Percentiles rank a stretch among this genome's conserved stretches.
Conservation (phyloP, 495 filamentous ascomycete genomes). For the Aspergillus affinis region DNA sequence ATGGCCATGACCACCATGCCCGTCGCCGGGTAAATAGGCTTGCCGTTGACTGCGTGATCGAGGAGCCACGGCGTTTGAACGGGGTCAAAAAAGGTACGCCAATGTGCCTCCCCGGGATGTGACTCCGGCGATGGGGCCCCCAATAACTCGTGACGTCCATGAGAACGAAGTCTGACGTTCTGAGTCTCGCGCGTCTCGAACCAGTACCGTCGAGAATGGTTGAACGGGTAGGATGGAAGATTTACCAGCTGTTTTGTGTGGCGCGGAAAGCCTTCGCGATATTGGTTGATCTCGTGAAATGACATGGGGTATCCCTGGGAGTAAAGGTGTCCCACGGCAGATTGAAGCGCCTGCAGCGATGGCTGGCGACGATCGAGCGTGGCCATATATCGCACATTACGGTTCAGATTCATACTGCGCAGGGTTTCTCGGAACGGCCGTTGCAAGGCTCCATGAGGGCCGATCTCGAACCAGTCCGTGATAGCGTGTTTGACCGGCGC, state of each 20-base stretch:
- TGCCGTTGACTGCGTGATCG: neutral
- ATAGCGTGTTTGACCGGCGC: neutral
- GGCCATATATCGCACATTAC: neutral
- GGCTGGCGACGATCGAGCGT: neutral
- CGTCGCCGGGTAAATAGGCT: neutral
- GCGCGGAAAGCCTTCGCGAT: neutral
- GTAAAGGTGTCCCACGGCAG: neutral
- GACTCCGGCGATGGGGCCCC: neutral
- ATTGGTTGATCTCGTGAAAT: neutral
- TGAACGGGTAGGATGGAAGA: conserved; percentile 3
- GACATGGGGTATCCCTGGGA: neutral
- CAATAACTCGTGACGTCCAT: neutral
- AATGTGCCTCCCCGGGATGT: neutral
- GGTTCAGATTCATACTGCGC: neutral
- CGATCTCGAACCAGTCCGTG: neutral
- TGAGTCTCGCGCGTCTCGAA: neutral
- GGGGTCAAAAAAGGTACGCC: neutral
- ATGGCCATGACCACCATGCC: neutral
- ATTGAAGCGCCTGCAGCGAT: neutral
- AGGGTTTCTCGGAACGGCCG: neutral
- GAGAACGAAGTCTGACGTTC: neutral
- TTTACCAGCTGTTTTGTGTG: neutral
- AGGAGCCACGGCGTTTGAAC: conserved; percentile 1
- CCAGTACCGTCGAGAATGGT: conserved; percentile 4
- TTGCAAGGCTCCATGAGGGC: conserved; percentile 3